Evolutionary conservation across 352 stramenopile genomes (phyloP), one percentile per base, ranked within the genome.

Genomic region (Halophytophthora polymorphica): DNA sequence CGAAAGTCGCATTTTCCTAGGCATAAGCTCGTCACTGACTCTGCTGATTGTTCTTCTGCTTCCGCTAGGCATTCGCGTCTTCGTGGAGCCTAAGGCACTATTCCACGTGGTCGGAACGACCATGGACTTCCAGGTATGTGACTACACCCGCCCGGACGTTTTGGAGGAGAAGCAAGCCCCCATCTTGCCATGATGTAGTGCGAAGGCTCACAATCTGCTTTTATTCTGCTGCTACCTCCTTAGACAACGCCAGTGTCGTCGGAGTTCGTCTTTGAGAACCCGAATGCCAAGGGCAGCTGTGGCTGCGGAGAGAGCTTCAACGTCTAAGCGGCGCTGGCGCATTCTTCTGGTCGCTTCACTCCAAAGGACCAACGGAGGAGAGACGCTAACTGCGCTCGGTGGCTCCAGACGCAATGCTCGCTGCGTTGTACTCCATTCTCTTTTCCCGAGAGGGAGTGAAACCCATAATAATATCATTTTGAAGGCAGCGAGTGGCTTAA

Each of bases 201-300:
- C 8, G 4, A 8, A 31, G 25, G 8, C 25, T 31, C 25, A 31
- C 25, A 8, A 31, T 31, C 25, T 31, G 25, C 4, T 31, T 31
- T 4, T 34, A 50, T 49, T 38, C 38, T 36, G 37, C 13, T 45
- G 22, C 4, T 42, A 19, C 46, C 52, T 23, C 12, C 40, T 7
- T 49, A 98, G 76, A 95, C 97, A 61, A 98, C 93, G 43, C 96
- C 97, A 46, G 83, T 99, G 46, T 94, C 88, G 22, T 93, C 93
- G 35, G 97, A 99, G 73, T 99, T 99, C 56, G 98, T 98, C 12
- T 99, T 99, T 70, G 93, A 98, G 38, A 99, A 99, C 79, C 97
- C 97, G n/a, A 99, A 99, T 74, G 96, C 94, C 15, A 99, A 99
- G 75, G 97, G 96, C 29, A 93, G 96, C 69, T 99, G 97, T 75